Conservation (phyloP, 805 yeast species). For the Myxozyma nipponensis region DNA sequence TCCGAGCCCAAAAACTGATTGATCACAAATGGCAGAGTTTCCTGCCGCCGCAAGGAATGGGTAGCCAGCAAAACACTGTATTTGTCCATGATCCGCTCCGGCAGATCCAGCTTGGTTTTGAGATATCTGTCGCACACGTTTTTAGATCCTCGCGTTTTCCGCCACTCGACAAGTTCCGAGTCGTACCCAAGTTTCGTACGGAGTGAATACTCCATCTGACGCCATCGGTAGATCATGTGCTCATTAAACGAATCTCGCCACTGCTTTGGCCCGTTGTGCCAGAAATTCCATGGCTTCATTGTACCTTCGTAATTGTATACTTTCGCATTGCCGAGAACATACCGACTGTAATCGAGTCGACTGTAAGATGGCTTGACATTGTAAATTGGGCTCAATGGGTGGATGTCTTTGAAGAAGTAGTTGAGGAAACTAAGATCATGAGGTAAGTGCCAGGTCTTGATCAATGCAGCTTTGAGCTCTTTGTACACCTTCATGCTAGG, state of each 20-base stretch:
- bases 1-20: constrained; percentile 21
- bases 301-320: constrained; percentile 26
- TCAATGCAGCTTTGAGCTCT: constrained; percentile 16
- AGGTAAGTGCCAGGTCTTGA: constrained; percentile 11
- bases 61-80: constrained; percentile 26
- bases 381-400: constrained; percentile 24
- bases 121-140: constrained; percentile 20
- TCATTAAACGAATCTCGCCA: constrained; percentile 25
- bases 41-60: constrained; percentile 25
- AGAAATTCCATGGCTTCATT: constrained; percentile 26
- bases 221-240: constrained; percentile 22
- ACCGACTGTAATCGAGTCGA: constrained; percentile 13
- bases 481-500: constrained; percentile 19
- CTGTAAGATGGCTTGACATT: constrained; percentile 21
- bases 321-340: constrained; percentile 20
- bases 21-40: constrained; percentile 23
- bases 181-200: constrained; percentile 14
- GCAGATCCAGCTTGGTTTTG: constrained; percentile 7
- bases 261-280: constrained; percentile 14
- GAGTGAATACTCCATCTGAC: constrained; percentile 19
- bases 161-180: constrained; percentile 19
- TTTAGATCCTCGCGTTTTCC: constrained; percentile 18
- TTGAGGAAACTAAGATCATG: constrained; percentile 19
- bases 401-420: constrained; percentile 18
- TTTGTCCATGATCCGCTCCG: constrained; percentile 19